Evolutionary conservation across 2,329 filamentous ascomycete species (phyloP).

Genomic region (Neocatenulostroma microsporum): DNA sequence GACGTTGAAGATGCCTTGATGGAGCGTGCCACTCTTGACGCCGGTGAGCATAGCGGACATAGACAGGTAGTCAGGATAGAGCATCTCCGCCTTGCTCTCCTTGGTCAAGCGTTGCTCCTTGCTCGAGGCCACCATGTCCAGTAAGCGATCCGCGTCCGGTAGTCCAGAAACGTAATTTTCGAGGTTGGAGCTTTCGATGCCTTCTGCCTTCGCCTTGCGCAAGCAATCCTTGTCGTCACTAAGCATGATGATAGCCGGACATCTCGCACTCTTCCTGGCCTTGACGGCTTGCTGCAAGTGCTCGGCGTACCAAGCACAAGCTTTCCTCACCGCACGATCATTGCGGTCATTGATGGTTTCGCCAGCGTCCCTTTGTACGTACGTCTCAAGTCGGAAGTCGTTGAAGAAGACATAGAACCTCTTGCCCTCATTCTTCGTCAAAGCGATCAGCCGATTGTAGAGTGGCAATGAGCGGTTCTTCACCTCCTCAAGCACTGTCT

Average conservation of each 20-base stretch:
- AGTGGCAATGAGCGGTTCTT: constrained; percentile 88
- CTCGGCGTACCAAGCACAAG: constrained; percentile 82
- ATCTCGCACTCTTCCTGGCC: constrained; percentile 44
- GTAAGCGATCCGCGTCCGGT: constrained; percentile 71
- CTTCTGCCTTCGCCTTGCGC: constrained; percentile 68
- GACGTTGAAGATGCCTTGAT: constrained; percentile 93
- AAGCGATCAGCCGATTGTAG: constrained; percentile 82
- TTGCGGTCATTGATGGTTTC: constrained; percentile 96
- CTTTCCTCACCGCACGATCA: constrained; percentile 78
- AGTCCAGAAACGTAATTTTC: constrained; percentile 74
- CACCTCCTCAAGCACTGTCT: constrained; percentile 93
- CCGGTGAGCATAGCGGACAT: constrained; percentile 93
- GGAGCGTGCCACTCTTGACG: constrained; percentile 76
- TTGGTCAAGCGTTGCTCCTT: constrained; percentile 59
- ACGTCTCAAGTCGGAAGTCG: constrained; percentile 89
- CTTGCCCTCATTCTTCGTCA: constrained; percentile 95
- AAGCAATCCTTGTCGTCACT: constrained; percentile 88
- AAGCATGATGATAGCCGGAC: constrained; percentile 81
- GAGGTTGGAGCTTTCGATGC: constrained; percentile 58
- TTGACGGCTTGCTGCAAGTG: constrained; percentile 63
- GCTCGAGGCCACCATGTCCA: constrained; percentile 87
- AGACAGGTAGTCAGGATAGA: constrained; percentile 85
- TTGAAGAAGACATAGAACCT: constrained; percentile 99
- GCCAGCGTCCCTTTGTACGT: constrained; percentile 63
- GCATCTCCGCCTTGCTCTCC: constrained; percentile 59